Percentiles rank a stretch among this genome's conserved stretches.
Conservation (phyloP, 306 rosid species). For the Vigna unguiculata region DNA sequence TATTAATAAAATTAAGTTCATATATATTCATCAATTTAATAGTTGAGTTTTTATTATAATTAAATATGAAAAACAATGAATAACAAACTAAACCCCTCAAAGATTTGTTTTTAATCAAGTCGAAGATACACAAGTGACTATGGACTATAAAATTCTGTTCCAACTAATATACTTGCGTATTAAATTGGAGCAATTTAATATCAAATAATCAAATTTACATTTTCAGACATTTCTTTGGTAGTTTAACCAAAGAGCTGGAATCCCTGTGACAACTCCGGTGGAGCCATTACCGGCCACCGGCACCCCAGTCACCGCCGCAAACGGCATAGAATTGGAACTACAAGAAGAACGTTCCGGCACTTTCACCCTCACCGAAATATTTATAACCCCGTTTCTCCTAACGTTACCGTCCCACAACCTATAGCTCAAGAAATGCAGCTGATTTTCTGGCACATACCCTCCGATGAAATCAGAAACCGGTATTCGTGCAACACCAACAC, state of each 20-base stretch:
- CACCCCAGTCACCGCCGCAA: constrained; percentile 14
- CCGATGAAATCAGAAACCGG: constrained; percentile 63
- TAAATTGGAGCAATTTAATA: too few relatives aligned
- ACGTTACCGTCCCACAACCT: constrained; percentile 69
- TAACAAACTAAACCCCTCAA: background rate
- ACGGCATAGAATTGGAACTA: background rate
- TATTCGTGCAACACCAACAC: constrained; percentile 58
- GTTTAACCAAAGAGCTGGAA: constrained; percentile 66
- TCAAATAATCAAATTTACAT: too few relatives aligned
- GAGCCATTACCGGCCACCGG: constrained; percentile 33
- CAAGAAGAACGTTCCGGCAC: constrained; percentile 13
- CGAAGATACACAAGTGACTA: too few relatives aligned
- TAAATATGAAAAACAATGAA: background rate
- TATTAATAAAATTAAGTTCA: too few relatives aligned
- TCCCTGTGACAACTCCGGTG: constrained; percentile 57
- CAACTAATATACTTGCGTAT: too few relatives aligned
- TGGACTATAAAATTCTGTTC: too few relatives aligned
- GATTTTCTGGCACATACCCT: constrained; percentile 56
- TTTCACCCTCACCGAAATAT: constrained; percentile 65
- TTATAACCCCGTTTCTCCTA: constrained; percentile 71
- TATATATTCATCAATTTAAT: too few relatives aligned
- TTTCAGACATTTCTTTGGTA: constrained; percentile 20
- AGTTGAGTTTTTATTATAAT: background rate
- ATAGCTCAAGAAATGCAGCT: constrained; percentile 74
- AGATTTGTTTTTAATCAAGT: background rate